phyloP scores from a whole-genome alignment of 805 yeast species.

The Pichia phayaonensis region DNA sequence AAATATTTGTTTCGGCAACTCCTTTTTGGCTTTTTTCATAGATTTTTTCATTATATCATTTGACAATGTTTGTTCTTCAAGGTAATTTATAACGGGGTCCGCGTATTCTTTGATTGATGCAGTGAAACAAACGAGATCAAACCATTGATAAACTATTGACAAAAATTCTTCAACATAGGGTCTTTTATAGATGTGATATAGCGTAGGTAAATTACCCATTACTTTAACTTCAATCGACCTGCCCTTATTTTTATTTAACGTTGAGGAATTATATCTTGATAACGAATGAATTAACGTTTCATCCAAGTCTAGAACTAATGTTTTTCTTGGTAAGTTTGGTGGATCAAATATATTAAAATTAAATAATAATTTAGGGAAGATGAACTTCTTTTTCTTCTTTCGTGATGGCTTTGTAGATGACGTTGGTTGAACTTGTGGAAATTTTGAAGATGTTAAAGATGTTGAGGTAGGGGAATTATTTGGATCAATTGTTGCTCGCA shows the following conservation, averaged over 20 bases:
- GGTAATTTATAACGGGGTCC: conserved; percentile 91
- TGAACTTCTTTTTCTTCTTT: conserved; percentile 23
- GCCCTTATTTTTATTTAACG: conserved; percentile 38
- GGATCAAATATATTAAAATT: conserved; percentile 28
- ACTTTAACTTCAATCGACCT: conserved; percentile 77
- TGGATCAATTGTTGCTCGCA: neutral
- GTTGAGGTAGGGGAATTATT: neutral
- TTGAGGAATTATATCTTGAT: conserved; percentile 48
- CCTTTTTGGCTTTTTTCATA: neutral
- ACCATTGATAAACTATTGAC: conserved; percentile 76
- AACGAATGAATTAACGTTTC: conserved; percentile 92
- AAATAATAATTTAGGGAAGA: conserved; percentile 29
- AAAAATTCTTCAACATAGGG: conserved; percentile 87
- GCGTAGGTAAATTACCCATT: conserved; percentile 55
- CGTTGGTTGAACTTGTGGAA: neutral
- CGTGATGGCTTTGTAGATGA: neutral
- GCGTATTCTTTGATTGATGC: conserved; percentile 95
- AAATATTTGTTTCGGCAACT: conserved; percentile 34
- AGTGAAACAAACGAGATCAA: conserved; percentile 81
- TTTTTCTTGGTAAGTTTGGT: conserved; percentile 36
- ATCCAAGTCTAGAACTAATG: conserved; percentile 81
- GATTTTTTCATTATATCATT: conserved; percentile 19
- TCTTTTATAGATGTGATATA: conserved; percentile 85
- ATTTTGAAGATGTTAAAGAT: neutral
- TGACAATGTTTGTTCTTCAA: conserved; percentile 53